These are phyloP conservation scores for Schizochytrium sp. DNA, from an alignment of 108 stramenopile genomes.

Conservation along the genomic window DNA sequence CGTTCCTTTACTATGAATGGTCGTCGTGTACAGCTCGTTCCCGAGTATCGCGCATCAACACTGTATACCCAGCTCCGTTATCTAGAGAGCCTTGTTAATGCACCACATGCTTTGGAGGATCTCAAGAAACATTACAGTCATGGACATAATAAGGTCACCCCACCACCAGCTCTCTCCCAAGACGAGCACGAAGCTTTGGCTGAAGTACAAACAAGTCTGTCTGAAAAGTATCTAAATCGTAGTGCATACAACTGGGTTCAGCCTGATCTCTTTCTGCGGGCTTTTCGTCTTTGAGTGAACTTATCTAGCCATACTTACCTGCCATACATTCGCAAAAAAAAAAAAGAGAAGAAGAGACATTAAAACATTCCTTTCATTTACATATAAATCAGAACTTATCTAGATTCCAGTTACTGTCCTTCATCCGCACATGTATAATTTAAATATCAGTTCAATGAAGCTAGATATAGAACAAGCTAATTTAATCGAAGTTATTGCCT, in stretches of 20 bases:
- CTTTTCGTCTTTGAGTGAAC: conserved; percentile 18
- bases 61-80: conserved; percentile 77
- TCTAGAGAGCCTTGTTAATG: conserved; percentile 75
- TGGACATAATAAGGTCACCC: not conserved
- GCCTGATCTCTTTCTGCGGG: conserved; percentile 43
- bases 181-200: not conserved
- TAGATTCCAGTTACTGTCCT: too few species aligned
- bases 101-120: conserved; percentile 62
- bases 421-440: not conserved
- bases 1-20: conserved; percentile 66
- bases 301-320: not conserved
- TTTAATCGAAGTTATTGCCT: too few species aligned
- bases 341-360: not conserved
- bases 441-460: not conserved
- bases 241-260: conserved; percentile 59
- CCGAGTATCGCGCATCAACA: conserved; percentile 71
- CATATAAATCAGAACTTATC: not conserved
- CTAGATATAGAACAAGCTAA: too few species aligned
- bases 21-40: conserved; percentile 68
- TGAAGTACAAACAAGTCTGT: not conserved
- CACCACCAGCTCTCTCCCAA: not conserved
- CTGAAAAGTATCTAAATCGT: conserved; percentile 1
- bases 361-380: not conserved
- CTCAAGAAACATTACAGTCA: conserved; percentile 36
- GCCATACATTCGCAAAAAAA: not conserved